Evolutionary conservation across 176 grass and related monocot species (phyloP), one percentile per base, ranked within the genome.

Genomic region (Carex littledalei): DNA sequence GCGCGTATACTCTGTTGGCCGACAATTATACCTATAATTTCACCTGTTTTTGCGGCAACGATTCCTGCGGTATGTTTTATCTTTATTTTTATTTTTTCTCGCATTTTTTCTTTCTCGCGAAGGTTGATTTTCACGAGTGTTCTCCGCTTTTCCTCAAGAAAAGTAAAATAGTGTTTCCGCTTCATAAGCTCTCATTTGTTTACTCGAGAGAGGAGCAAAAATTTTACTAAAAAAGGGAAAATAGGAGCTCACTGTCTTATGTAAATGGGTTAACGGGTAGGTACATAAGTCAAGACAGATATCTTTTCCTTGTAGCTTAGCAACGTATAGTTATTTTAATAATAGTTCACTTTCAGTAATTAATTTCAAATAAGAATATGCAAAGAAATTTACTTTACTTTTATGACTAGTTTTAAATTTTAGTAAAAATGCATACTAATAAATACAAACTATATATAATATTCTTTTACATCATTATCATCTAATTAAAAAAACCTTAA

Each of bases 31-130:
- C 35, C 12, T 52, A 18, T 43, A 3, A 85, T 72, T 39, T 63
- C 26, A 86, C 82, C n/a, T 98, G 95, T 87, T 24, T 87, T 55
- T 95, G 95, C 89, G 7, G 71, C 20, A 47, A 86, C 45, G 86
- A 75, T 50, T 11, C 61, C 22, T 83, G 81, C 8, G 63, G 81
- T 83, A 83, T 24, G 81, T 67, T 52, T 83, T 47, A 15, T 11
- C 21, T 83, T 3, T 5, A 80, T 15, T 79, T 29, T 43, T 21
- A 4, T 45, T 50, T 50, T 47, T 49, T 49, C 35, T 81, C 11
- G 15, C 37, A 13, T 83, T 47, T 0, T 13, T 82, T 45, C 21
- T 15, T 39, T 12, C n/a, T 64, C 81, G 0, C 22, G 14, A 66
- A 67, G 54, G 2, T 66, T 83, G 61, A 83, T 54, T 64, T 68